phyloP scores from a whole-genome alignment of 495 filamentous ascomycete species.

The Tuber microsphaerosporum region DNA sequence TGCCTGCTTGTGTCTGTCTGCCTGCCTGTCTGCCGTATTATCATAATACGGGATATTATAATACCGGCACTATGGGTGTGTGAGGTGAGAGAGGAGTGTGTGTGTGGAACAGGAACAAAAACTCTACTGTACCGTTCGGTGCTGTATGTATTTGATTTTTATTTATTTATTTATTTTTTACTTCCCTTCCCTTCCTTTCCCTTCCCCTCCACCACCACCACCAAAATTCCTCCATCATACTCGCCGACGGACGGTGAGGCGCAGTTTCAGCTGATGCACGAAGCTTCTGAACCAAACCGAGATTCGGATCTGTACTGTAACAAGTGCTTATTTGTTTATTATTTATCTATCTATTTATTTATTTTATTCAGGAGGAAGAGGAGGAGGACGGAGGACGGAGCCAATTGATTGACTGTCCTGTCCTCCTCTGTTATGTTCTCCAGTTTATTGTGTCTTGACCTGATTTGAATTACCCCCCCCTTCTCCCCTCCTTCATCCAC shows the following conservation, averaged over 20 bases:
- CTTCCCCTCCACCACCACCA: no score
- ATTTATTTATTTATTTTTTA: no score
- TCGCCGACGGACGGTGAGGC: not conserved
- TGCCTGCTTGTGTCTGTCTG: no score
- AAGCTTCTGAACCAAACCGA: not conserved
- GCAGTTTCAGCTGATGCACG: conserved; percentile 3
- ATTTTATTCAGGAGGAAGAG: not conserved
- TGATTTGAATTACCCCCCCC: not conserved
- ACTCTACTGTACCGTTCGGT: no score
- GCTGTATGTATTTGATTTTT: no score
- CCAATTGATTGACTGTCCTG: not conserved
- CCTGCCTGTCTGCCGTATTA: no score
- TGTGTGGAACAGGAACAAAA: not conserved
- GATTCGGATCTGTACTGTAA: not conserved
- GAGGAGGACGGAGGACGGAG: not conserved
- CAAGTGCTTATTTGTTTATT: not conserved
- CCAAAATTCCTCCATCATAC: not conserved
- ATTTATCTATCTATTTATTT: not conserved
- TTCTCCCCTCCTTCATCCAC: not conserved
- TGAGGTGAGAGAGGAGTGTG: not conserved
- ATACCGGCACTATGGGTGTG: not conserved
- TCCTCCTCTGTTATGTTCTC: not conserved
- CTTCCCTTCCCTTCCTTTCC: not conserved
- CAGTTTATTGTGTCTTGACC: not conserved
- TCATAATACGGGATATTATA: not conserved